Evolutionary conservation across 805 yeast species (phyloP).

Genomic region (Candida xyloterini): DNA sequence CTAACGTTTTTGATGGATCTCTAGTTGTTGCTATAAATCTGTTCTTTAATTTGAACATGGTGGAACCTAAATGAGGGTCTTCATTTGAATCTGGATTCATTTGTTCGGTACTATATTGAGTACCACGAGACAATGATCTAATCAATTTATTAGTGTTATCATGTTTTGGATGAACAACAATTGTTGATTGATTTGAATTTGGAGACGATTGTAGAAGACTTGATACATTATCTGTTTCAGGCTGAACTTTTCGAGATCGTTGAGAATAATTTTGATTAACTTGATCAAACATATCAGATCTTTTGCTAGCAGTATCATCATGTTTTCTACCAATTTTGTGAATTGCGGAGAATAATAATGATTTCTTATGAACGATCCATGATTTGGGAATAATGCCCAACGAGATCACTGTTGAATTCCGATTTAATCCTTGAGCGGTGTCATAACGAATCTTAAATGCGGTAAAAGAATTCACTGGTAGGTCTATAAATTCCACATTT

Average conservation of each 20-base stretch:
- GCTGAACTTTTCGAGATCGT: not conserved
- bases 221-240: not conserved
- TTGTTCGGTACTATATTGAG: not conserved
- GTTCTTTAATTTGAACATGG: not conserved
- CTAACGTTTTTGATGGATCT: conserved; percentile 7
- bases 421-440: conserved; percentile 45
- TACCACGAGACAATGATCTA: not conserved
- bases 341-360: conserved; percentile 13
- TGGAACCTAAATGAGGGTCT: not conserved
- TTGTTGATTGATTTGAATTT: not conserved
- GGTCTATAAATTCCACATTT: conserved; percentile 6
- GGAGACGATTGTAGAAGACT: not conserved
- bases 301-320: conserved; percentile 1
- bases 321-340: conserved; percentile 7
- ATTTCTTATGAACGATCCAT: conserved; percentile 44
- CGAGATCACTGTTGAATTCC: conserved; percentile 45
- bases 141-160: not conserved
- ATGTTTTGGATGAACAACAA: not conserved
- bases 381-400: conserved; percentile 58
- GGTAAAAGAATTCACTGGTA: conserved; percentile 58
- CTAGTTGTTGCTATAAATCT: not conserved
- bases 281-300: conserved; percentile 1
- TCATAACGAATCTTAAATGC: conserved; percentile 57
- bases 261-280: conserved; percentile 1
- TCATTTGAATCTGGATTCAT: not conserved